A percentile compares a stretch with the other conserved stretches of the same genome.
Evolutionary conservation across 2,329 filamentous ascomycete species (phyloP).

Genomic region (Canariomyces notabilis): DNA sequence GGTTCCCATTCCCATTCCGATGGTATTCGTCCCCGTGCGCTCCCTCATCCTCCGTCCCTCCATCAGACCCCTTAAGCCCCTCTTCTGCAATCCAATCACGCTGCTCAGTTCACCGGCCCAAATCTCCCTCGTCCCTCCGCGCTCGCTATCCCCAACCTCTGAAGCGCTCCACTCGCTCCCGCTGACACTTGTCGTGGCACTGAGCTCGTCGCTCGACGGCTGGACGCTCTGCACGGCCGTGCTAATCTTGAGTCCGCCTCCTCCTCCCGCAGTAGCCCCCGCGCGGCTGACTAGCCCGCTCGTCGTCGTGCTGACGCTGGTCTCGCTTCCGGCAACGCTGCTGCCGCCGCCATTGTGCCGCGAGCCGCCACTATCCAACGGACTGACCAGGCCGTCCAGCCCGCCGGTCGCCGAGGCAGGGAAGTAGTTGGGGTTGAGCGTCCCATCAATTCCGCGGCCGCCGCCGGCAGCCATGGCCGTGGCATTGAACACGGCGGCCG

Average conservation of each 20-base stretch:
- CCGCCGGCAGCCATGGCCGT: conserved; percentile 97
- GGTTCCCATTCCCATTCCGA: not conserved
- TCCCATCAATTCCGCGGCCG: conserved; percentile 72
- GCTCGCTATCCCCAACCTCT: conserved; percentile 47
- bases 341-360: conserved; percentile 23
- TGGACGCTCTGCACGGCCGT: conserved; percentile 36
- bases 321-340: conserved; percentile 27
- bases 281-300: conserved; percentile 30
- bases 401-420: conserved; percentile 40
- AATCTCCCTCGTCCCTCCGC: conserved; percentile 52
- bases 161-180: conserved; percentile 52
- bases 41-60: conserved; percentile 84
- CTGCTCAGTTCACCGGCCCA: conserved; percentile 81
- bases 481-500: conserved; percentile 95
- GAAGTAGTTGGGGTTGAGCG: conserved; percentile 59
- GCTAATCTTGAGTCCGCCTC: conserved; percentile 44
- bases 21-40: conserved; percentile 45
- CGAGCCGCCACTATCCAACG: conserved; percentile 9
- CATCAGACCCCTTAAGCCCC: conserved; percentile 87
- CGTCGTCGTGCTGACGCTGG: conserved; percentile 26
- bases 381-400: conserved; percentile 36
- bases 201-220: conserved; percentile 45
- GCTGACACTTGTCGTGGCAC: conserved; percentile 46
- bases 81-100: conserved; percentile 92
- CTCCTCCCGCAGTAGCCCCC: not conserved